Percentiles rank a stretch among this genome's conserved stretches.
phyloP scores from a whole-genome alignment of 345 rosid genomes.

The Laguncularia racemosa region DNA sequence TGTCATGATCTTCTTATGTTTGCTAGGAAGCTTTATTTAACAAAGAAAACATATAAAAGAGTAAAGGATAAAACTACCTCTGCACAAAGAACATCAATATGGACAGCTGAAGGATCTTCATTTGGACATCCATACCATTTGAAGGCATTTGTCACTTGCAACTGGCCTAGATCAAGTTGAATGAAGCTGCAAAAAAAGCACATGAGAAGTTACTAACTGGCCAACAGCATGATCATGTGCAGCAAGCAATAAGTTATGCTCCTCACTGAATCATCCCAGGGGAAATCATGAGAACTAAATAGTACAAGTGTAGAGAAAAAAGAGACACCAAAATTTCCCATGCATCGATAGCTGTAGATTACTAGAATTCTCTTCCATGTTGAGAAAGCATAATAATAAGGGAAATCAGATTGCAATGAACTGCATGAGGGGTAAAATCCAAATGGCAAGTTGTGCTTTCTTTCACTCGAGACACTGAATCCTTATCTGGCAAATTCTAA shows the following conservation, averaged over 20 bases:
- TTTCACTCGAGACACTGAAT: too few relatives aligned
- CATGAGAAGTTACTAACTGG: constrained; percentile 3
- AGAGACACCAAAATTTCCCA: too few relatives aligned
- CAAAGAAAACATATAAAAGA: background rate
- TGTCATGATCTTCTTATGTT: constrained; percentile 4
- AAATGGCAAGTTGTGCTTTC: too few relatives aligned
- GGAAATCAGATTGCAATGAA: too few relatives aligned
- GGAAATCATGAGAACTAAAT: background rate
- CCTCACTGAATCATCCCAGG: background rate
- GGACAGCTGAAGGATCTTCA: constrained; percentile 91
- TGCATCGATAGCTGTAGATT: too few relatives aligned
- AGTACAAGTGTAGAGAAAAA: too few relatives aligned
- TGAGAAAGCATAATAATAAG: too few relatives aligned
- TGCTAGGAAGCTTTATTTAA: constrained; percentile 6
- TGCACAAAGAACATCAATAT: constrained; percentile 85
- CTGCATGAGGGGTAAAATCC: too few relatives aligned
- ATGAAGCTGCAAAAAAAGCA: constrained; percentile 59
- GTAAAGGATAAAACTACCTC: constrained; percentile 38
- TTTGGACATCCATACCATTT: constrained; percentile 89
- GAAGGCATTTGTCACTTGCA: constrained; percentile 82
- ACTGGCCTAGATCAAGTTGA: constrained; percentile 90
- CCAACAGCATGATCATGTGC: too few relatives aligned
- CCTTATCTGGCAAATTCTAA: too few relatives aligned
- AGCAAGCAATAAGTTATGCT: too few relatives aligned
- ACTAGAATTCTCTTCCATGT: too few relatives aligned